Evolutionary conservation across 192 early-diverging fungal genomes (phyloP).

Genomic region (Rhizophlyctis rosea): DNA sequence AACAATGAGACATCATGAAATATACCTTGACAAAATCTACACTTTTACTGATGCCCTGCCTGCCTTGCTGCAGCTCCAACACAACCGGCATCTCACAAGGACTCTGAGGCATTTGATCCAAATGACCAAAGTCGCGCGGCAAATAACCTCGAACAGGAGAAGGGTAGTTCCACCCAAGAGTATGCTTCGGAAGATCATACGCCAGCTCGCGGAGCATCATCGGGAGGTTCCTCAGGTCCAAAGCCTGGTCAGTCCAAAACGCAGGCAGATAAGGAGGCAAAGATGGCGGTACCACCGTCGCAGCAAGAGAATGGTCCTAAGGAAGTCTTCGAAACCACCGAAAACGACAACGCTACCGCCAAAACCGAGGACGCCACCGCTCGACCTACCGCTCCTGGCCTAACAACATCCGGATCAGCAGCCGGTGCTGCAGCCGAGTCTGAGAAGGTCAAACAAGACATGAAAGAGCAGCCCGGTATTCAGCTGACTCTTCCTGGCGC

Average conservation of each 20-base stretch:
- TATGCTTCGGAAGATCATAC: no score
- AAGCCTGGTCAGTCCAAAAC: background rate
- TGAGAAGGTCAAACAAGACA: background rate
- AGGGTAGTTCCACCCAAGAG: no score
- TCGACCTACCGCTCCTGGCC: background rate
- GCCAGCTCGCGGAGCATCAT: no score
- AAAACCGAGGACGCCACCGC: background rate
- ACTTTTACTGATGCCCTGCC: no score
- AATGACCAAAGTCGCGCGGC: no score
- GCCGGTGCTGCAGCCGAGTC: background rate
- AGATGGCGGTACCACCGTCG: background rate
- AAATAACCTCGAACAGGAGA: no score
- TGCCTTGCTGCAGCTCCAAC: no score
- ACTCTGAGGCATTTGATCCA: no score
- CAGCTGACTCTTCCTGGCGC: background rate
- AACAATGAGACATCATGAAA: no score
- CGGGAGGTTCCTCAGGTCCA: background rate
- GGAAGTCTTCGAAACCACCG: background rate
- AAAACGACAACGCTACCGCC: background rate
- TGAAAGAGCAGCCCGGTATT: background rate
- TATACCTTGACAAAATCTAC: no score
- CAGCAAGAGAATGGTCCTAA: background rate
- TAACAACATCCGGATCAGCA: background rate
- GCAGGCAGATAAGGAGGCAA: background rate
- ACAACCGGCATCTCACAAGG: no score